These are phyloP conservation scores for Microstegium vimineum DNA, from an alignment of 176 grass and related monocot genomes.

Conservation along the genomic window DNA sequence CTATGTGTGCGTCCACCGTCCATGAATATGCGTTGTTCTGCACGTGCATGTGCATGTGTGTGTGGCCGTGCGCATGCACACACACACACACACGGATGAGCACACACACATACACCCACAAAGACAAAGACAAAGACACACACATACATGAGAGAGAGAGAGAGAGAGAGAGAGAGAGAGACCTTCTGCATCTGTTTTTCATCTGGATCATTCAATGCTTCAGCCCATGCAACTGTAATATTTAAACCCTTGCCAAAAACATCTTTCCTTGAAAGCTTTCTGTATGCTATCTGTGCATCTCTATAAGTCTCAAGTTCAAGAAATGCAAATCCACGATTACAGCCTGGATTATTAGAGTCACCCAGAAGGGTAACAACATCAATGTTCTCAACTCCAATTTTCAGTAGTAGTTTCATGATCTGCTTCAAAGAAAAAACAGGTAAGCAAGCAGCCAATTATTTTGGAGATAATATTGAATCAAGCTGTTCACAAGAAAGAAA, in stretches of 20 bases:
- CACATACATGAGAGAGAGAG: too few relatives aligned
- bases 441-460: not conserved
- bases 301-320: conserved; percentile 61
- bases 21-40: too few relatives aligned
- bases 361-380: conserved; percentile 43
- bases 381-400: conserved; percentile 62
- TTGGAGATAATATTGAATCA: not conserved
- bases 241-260: conserved; percentile 42
- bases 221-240: conserved; percentile 52
- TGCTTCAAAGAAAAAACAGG: conserved; percentile 16
- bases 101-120: too few relatives aligned
- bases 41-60: too few relatives aligned
- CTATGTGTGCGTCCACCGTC: too few relatives aligned
- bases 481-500: not conserved
- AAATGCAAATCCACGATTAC: conserved; percentile 62
- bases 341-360: conserved; percentile 38
- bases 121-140: too few relatives aligned
- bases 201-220: conserved; percentile 44
- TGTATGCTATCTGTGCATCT: conserved; percentile 61
- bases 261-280: conserved; percentile 55
- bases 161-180: not conserved
- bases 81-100: too few relatives aligned
- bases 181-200: conserved; percentile 66
- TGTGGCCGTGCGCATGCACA: too few relatives aligned
- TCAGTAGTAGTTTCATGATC: conserved; percentile 44